phyloP scores from a whole-genome alignment of 2,329 filamentous ascomycete genomes.

The Cytospora piceicola region DNA sequence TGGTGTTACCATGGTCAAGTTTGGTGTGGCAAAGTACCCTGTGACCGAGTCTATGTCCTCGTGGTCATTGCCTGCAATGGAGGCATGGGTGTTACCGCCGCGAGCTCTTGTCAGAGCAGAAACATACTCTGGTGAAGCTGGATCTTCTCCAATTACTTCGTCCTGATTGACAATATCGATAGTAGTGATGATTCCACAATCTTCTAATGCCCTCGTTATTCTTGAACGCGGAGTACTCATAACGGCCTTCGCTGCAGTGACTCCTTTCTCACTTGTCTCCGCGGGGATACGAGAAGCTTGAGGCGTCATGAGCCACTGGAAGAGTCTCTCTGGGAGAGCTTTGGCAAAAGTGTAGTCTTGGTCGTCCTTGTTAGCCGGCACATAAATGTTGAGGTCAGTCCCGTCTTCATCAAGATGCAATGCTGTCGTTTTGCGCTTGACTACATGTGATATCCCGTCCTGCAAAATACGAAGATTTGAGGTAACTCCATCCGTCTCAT shows the following conservation, averaged over 20 bases:
- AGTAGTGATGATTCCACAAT: constrained; percentile 30
- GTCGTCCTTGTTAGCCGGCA: constrained; percentile 37
- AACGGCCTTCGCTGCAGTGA: constrained; percentile 4
- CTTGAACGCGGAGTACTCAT: neutral
- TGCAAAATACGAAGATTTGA: constrained; percentile 37
- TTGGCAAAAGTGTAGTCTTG: constrained; percentile 39
- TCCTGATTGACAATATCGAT: neutral
- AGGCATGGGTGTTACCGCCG: neutral
- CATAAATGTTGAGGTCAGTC: constrained; percentile 36
- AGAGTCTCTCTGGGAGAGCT: constrained; percentile 36
- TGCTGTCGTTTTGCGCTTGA: constrained; percentile 32
- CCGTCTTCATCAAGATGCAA: constrained; percentile 39
- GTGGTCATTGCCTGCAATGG: neutral
- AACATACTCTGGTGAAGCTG: neutral
- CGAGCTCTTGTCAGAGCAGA: neutral
- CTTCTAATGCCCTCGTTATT: constrained; percentile 26
- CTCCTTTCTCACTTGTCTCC: constrained; percentile 17
- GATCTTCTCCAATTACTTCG: neutral
- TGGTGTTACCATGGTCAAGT: neutral
- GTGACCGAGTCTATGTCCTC: neutral
- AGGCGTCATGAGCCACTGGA: constrained; percentile 43
- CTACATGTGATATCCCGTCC: constrained; percentile 32
- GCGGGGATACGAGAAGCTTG: constrained; percentile 26
- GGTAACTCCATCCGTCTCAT: constrained; percentile 40
- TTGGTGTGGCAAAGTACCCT: neutral